Percentiles rank a stretch among this genome's conserved stretches.
Conservation (phyloP, 2,329 filamentous ascomycete species). For the Arthrinium phaeospermum region DNA sequence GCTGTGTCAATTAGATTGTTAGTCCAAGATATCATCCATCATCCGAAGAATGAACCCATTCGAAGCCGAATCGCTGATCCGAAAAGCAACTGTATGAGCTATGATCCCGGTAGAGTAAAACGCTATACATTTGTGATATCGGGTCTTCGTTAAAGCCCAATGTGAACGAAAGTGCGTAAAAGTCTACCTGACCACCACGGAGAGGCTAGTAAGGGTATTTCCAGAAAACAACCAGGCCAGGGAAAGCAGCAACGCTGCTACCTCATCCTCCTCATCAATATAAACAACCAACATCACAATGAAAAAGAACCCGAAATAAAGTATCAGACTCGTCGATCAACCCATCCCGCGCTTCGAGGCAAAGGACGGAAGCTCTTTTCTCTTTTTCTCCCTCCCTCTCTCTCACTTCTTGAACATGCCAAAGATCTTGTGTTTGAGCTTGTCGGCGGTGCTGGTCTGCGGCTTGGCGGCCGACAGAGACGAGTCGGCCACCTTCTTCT, state of each 20-base stretch:
- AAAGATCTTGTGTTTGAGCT: constrained; percentile 62
- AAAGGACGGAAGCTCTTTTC: not conserved
- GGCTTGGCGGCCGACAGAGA: constrained; percentile 39
- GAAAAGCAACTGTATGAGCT: not conserved
- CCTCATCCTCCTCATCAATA: not conserved
- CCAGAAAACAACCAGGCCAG: not conserved
- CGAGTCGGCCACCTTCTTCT: constrained; percentile 33
- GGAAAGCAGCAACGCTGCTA: not conserved
- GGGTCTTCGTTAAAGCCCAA: not conserved
- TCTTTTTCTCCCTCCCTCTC: not conserved
- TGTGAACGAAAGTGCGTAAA: not conserved
- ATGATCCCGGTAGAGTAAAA: not conserved
- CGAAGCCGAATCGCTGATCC: not conserved
- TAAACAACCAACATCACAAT: not conserved
- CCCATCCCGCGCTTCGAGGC: not conserved
- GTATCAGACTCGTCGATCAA: not conserved
- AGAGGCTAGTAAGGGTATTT: constrained; percentile 12
- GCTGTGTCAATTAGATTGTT: not conserved
- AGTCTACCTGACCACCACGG: not conserved
- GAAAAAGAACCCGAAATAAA: not conserved
- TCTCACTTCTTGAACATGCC: constrained; percentile 53
- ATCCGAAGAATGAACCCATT: not conserved
- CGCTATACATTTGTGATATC: too few species aligned
- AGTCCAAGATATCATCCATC: not conserved
- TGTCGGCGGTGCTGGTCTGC: constrained; percentile 56